phyloP scores from a whole-genome alignment of 257 asterid genomes.

The Lycium barbarum region DNA sequence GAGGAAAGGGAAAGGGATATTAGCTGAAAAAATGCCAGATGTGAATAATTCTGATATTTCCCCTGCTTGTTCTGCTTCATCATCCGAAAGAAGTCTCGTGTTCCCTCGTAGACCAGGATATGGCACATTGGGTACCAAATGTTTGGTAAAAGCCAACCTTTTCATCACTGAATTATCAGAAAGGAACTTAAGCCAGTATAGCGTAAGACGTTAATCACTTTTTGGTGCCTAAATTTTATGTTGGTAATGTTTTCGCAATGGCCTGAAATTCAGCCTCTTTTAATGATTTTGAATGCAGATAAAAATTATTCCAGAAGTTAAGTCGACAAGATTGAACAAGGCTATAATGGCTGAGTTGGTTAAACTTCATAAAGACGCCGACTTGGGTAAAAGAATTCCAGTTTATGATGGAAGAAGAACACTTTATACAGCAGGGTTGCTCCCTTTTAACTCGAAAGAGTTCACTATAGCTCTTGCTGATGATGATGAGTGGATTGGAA shows the following conservation, averaged over 20 bases:
- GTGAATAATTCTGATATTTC: slow-evolving; percentile 26
- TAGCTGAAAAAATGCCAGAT: slow-evolving; percentile 33
- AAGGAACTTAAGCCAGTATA: slow-evolving; percentile 57
- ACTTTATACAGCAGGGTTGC: slow-evolving; percentile 60
- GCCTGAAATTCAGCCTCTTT: neutral
- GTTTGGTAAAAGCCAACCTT: slow-evolving; percentile 54
- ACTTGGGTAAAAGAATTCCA: slow-evolving; percentile 56
- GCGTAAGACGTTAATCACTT: slow-evolving; percentile 40
- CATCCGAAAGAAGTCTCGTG: slow-evolving; percentile 35
- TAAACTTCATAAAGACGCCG: slow-evolving; percentile 51
- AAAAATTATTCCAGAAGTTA: slow-evolving; percentile 55
- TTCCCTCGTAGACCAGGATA: slow-evolving; percentile 49
- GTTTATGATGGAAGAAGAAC: slow-evolving; percentile 62
- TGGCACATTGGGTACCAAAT: slow-evolving; percentile 48
- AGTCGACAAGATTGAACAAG: slow-evolving; percentile 51
- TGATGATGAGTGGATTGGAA: slow-evolving; percentile 49
- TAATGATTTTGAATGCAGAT: slow-evolving; percentile 41
- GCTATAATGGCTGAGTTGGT: slow-evolving; percentile 59
- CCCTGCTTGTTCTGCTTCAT: slow-evolving; percentile 30
- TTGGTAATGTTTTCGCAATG: neutral
- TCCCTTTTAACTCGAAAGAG: slow-evolving; percentile 55
- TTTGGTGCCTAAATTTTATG: neutral
- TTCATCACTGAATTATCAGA: slow-evolving; percentile 58
- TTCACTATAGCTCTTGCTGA: slow-evolving; percentile 47
- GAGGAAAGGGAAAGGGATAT: slow-evolving; percentile 43